Evolutionary conservation across 192 early-diverging fungal species (phyloP).

Genomic region (Coemansia sp.): DNA sequence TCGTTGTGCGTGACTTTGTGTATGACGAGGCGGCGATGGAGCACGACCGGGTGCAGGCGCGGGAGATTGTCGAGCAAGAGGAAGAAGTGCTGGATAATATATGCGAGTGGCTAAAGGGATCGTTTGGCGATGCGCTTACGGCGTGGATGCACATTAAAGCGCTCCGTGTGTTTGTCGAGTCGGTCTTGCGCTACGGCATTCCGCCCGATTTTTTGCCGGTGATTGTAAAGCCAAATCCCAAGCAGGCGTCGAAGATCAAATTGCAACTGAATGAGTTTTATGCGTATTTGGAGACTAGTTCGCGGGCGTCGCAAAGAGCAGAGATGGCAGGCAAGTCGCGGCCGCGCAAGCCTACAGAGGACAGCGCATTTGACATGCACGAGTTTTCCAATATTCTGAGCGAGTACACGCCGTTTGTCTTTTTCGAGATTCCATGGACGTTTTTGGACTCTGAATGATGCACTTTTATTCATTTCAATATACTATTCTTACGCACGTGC

Average conservation of each 20-base stretch:
- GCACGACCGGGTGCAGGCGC: slow-evolving; percentile 66
- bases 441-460: slow-evolving; percentile 23
- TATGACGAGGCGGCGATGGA: slow-evolving; percentile 80
- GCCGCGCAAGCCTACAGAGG: slow-evolving; percentile 17
- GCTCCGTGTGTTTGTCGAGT: slow-evolving; percentile 94
- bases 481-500: no score
- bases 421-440: slow-evolving; percentile 52
- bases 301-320: slow-evolving; percentile 41
- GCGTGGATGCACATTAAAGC: slow-evolving; percentile 96
- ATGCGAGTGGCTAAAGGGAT: slow-evolving; percentile 83
- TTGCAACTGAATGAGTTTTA: slow-evolving; percentile 77
- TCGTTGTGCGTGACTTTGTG: slow-evolving; percentile 93
- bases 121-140: slow-evolving; percentile 91
- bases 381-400: slow-evolving; percentile 82
- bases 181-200: slow-evolving; percentile 93
- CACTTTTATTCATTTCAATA: background rate
- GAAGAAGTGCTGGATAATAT: slow-evolving; percentile 74
- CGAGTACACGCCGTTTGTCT: slow-evolving; percentile 81
- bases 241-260: slow-evolving; percentile 79
- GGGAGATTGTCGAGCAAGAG: slow-evolving; percentile 74
- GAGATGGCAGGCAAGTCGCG: slow-evolving; percentile 30
- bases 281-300: slow-evolving; percentile 78
- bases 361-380: slow-evolving; percentile 74
- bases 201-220: slow-evolving; percentile 89
- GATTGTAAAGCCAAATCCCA: slow-evolving; percentile 72